A percentile compares a stretch with the other conserved stretches of the same genome.
Evolutionary conservation across 352 stramenopile species (phyloP).

Genomic region (Pythium utonaiense): DNA sequence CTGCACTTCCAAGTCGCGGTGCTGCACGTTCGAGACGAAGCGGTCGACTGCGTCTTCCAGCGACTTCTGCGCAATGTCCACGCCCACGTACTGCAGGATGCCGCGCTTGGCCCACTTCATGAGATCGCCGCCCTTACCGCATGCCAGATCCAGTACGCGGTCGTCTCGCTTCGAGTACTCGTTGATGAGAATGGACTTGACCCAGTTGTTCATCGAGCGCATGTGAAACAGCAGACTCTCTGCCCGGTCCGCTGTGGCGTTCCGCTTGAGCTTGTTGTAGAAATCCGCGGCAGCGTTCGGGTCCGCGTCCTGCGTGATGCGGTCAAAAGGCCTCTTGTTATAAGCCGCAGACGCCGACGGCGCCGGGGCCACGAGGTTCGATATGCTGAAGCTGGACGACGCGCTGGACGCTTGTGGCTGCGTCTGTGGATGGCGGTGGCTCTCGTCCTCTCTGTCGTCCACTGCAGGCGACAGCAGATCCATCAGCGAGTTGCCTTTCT

Average conservation of each 20-base stretch:
- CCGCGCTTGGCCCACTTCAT: conserved; percentile 95
- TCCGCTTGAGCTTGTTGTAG: conserved; percentile 83
- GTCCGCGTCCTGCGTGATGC: conserved; percentile 58
- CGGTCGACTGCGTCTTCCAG: conserved; percentile 92
- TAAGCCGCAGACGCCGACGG: conserved; percentile 11
- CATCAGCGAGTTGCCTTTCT: conserved; percentile 78
- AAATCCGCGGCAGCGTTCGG: conserved; percentile 69
- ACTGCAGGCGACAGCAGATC: conserved; percentile 59
- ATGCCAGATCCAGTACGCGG: conserved; percentile 95
- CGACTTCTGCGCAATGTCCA: conserved; percentile 97
- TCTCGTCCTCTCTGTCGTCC: neutral
- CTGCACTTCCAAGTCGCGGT: conserved; percentile 67
- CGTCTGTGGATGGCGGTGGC: neutral
- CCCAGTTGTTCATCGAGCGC: conserved; percentile 98
- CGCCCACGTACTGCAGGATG: conserved; percentile 94
- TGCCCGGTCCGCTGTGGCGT: conserved; percentile 66
- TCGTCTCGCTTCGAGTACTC: conserved; percentile 84
- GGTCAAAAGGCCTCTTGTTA: conserved; percentile 54
- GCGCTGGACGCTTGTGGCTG: conserved; percentile 1
- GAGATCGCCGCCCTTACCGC: conserved; percentile 97
- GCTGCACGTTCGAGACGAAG: conserved; percentile 64
- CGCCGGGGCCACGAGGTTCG: conserved; percentile 44
- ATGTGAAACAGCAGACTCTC: conserved; percentile 96
- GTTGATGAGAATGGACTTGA: conserved; percentile 96
- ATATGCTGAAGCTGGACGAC: conserved; percentile 46